phyloP scores from a whole-genome alignment of 345 rosid genomes.

The Gossypium sturtianum region DNA sequence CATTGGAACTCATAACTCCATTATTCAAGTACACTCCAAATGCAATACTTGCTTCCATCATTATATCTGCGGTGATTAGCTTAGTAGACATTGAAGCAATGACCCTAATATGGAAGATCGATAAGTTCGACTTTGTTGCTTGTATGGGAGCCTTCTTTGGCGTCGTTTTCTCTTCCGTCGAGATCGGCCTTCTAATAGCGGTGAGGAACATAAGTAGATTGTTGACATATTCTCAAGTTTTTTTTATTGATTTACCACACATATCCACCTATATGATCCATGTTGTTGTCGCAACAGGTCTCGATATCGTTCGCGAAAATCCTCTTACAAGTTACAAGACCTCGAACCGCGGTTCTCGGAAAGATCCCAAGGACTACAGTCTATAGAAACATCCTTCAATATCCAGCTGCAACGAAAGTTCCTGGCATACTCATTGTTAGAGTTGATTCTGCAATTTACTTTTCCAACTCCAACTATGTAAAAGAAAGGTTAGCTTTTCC shows the following conservation, averaged over 20 bases:
- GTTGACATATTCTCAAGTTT: not conserved
- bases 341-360: slow-evolving; percentile 74
- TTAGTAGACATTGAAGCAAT: slow-evolving; percentile 51
- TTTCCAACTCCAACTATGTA: slow-evolving; percentile 75
- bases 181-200: slow-evolving; percentile 67
- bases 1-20: slow-evolving; percentile 56
- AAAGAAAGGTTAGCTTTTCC: slow-evolving; percentile 48
- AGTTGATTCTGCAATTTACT: slow-evolving; percentile 83
- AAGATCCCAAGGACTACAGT: slow-evolving; percentile 61
- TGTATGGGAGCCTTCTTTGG: slow-evolving; percentile 83
- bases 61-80: slow-evolving; percentile 64
- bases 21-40: slow-evolving; percentile 73
- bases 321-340: slow-evolving; percentile 83
- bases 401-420: slow-evolving; percentile 65
- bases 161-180: slow-evolving; percentile 59
- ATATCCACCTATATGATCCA: not conserved
- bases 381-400: slow-evolving; percentile 63
- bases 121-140: slow-evolving; percentile 69
- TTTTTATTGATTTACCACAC: not conserved
- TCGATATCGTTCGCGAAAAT: slow-evolving; percentile 76
- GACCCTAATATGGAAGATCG: slow-evolving; percentile 64
- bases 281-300: slow-evolving; percentile 33
- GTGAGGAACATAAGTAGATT: slow-evolving; percentile 18
- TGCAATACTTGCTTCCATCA: slow-evolving; percentile 67
- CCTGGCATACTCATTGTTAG: slow-evolving; percentile 66